A percentile compares a stretch with the other conserved stretches of the same genome.
Conservation (phyloP, 1,139 yeast species). For the Yamadazyma diospyri region DNA sequence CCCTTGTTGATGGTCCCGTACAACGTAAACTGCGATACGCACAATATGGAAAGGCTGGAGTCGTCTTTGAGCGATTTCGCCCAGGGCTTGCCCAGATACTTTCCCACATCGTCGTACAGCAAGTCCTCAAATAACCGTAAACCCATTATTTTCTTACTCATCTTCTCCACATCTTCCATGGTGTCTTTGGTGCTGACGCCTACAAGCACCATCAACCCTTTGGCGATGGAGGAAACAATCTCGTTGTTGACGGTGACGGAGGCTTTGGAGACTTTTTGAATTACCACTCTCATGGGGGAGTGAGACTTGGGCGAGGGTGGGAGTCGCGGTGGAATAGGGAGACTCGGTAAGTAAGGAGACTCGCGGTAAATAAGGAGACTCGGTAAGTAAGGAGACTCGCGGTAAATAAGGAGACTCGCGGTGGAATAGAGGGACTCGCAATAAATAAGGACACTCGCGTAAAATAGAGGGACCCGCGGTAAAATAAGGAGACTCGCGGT, state of each 20-base stretch:
- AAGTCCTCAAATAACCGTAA: constrained; percentile 71
- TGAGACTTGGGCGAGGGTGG: too few relatives aligned
- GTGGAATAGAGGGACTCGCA: too few relatives aligned
- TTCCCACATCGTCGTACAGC: constrained; percentile 25
- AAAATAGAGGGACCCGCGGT: too few relatives aligned
- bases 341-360: too few relatives aligned
- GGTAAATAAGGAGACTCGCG: too few relatives aligned
- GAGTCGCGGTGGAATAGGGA: too few relatives aligned
- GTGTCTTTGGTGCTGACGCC: constrained; percentile 83
- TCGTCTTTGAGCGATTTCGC: constrained; percentile 33
- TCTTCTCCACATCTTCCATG: constrained; percentile 60
- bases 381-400: too few relatives aligned
- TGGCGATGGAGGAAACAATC: constrained; percentile 65
- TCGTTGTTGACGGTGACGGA: constrained; percentile 77
- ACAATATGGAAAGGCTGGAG: constrained; percentile 31
- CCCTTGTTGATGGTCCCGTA: constrained; percentile 85
- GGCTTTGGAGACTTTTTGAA: constrained; percentile 83
- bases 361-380: too few relatives aligned
- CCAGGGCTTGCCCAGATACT: constrained; percentile 63
- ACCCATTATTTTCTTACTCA: constrained; percentile 64
- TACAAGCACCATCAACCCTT: constrained; percentile 76
- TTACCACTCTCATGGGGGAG: constrained; percentile 70
- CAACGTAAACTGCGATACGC: constrained; percentile 86
- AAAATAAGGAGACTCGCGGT: too few relatives aligned
- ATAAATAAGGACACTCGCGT: too few relatives aligned